Evolutionary conservation across 1,139 yeast species (phyloP), one percentile per base, ranked within the genome.

Genomic region (Candida sp.): DNA sequence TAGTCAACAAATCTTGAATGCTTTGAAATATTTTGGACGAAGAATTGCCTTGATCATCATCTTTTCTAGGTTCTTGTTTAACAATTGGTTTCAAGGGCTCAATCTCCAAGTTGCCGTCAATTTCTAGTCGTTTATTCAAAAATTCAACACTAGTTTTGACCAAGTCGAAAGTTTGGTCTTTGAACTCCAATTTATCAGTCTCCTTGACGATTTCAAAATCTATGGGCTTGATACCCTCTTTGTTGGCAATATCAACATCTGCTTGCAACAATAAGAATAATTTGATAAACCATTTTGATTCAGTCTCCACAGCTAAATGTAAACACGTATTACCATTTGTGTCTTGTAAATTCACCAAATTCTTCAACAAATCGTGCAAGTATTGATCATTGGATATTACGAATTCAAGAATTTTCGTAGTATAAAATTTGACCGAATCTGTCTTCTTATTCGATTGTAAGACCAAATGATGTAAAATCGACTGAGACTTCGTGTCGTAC

Each of bases 261-360:
- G 98, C 98, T 29, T 95, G 93, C 39, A 93, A 82, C 51, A 86
- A 95, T 22, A 93, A 60, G 43, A 93, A 73, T 43, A 89, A 82
- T 47, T 86, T 89, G 21, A 89, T 87, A 48, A 93, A 82, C 64
- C 91, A 83, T 51, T 79, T 81, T 54, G 87, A 84, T 27, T 96
- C 97, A 42, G 84, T 77, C 56, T 96, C 84, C 0, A 96, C 95
- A 0, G 98, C 97, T 47, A 90, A 80, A 60, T 91, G 96, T 46
- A 93, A 70, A 43, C 93, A 82, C 0, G 96, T 89, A 57, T 91
- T 96, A 35, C 98, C 99, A 11, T 53, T 55, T 41, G 81, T 73
- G 59, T 91, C 98, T 51, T 84, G 86, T 2, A 82, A 77, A 58
- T 91, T 88, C 23, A 90, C 81, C 43, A 90, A 75, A 38, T 81